A percentile compares a stretch with the other conserved stretches of the same genome.
phyloP scores from a whole-genome alignment of 2,329 filamentous ascomycete genomes.

The Harringtonia lauricola region DNA sequence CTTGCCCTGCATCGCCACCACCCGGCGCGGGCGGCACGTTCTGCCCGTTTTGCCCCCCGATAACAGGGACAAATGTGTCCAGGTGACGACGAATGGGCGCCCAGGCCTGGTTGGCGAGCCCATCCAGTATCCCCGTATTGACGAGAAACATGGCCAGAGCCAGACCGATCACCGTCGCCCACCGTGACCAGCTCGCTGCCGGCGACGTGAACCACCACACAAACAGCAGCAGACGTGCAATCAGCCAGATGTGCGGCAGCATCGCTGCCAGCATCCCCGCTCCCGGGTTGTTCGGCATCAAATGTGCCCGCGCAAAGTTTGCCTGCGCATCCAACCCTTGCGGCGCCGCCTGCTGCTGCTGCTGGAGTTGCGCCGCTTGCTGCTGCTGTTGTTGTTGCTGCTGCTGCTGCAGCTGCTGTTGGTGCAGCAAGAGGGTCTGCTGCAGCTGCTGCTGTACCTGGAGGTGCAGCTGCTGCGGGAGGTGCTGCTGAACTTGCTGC shows the following conservation, averaged over 20 bases:
- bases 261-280: constrained; percentile 29
- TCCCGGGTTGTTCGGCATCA: constrained; percentile 28
- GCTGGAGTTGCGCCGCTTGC: constrained; percentile 12
- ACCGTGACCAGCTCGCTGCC: constrained; percentile 46
- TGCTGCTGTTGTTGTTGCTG: background rate
- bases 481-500: constrained; percentile 13
- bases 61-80: constrained; percentile 46
- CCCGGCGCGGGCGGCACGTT: no score
- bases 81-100: constrained; percentile 46
- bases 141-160: constrained; percentile 45
- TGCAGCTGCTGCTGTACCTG: constrained; percentile 17
- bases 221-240: constrained; percentile 45
- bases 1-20: constrained; percentile 1
- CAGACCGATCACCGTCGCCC: constrained; percentile 41
- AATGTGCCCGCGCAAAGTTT: constrained; percentile 9
- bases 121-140: constrained; percentile 48
- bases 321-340: constrained; percentile 18
- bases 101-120: constrained; percentile 42
- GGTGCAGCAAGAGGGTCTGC: constrained; percentile 13
- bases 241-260: constrained; percentile 53
- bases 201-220: constrained; percentile 55
- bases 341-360: constrained; percentile 12
- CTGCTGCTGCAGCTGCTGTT: background rate
- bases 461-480: constrained; percentile 16
- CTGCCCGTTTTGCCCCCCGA: constrained; percentile 13